Percentiles rank a stretch among this genome's conserved stretches.
phyloP scores from a whole-genome alignment of 192 early-diverging fungal species.

The Geranomyces michiganensis region DNA sequence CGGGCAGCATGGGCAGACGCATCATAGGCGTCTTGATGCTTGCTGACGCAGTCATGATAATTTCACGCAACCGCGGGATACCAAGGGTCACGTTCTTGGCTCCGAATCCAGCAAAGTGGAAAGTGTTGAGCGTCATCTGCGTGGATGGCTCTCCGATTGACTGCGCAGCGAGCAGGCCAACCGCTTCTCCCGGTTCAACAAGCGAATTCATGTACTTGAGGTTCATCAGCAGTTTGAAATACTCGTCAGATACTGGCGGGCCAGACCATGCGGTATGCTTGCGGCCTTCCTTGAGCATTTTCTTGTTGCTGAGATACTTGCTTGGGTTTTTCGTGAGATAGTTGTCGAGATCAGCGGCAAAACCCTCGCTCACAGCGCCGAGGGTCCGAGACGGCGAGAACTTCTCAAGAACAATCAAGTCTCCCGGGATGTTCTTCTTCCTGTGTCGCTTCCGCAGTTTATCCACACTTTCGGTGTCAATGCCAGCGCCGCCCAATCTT shows the following conservation, averaged over 20 bases:
- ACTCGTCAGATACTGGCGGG: conserved; percentile 47
- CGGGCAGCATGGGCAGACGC: conserved; percentile 75
- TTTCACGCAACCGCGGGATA: conserved; percentile 99
- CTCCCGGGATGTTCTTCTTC: conserved; percentile 56
- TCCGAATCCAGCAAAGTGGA: conserved; percentile 93
- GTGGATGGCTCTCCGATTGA: conserved; percentile 98
- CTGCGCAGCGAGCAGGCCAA: conserved; percentile 96
- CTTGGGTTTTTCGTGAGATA: conserved; percentile 77
- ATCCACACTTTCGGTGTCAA: conserved; percentile 76
- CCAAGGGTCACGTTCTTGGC: conserved; percentile 99
- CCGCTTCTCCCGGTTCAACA: conserved; percentile 96
- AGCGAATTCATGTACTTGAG: conserved; percentile 93
- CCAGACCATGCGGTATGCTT: conserved; percentile 38
- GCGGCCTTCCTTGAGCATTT: conserved; percentile 17
- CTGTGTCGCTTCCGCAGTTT: conserved; percentile 75
- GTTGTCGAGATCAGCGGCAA: conserved; percentile 69
- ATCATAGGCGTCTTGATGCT: conserved; percentile 92
- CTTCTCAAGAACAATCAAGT: conserved; percentile 62
- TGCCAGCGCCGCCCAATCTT: conserved; percentile 55
- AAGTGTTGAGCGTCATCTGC: conserved; percentile 99
- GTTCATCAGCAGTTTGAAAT: conserved; percentile 91
- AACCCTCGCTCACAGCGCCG: conserved; percentile 88
- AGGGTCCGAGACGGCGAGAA: conserved; percentile 82
- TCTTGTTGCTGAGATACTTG: conserved; percentile 51
- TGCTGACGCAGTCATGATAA: conserved; percentile 97